Evolutionary conservation across 352 stramenopile genomes (phyloP).

Genomic region (Globisporangium polare): DNA sequence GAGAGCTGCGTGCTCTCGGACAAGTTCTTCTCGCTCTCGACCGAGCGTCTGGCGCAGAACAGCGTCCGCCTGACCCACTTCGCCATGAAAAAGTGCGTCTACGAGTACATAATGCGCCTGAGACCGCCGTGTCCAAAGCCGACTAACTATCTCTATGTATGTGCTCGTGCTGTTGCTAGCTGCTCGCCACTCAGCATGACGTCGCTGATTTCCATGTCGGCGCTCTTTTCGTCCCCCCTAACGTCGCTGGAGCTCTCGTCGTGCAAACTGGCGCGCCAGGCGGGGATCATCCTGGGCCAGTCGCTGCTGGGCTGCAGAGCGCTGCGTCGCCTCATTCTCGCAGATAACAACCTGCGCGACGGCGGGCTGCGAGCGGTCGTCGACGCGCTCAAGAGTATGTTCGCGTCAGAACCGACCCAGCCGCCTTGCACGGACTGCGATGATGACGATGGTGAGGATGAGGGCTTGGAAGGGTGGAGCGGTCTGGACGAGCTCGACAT

Average conservation of each 20-base stretch:
- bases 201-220: constrained; percentile 45
- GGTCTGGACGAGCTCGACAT: constrained; percentile 41
- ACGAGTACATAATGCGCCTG: neutral
- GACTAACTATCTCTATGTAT: neutral
- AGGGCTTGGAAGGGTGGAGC: neutral
- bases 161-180: constrained; percentile 10
- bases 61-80: constrained; percentile 23
- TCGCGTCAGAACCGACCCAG: neutral
- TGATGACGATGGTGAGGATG: neutral
- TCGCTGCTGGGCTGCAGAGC: constrained; percentile 32
- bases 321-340: constrained; percentile 32
- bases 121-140: neutral
- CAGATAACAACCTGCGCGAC: constrained; percentile 53
- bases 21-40: constrained; percentile 25
- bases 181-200: constrained; percentile 55
- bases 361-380: constrained; percentile 44
- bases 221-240: constrained; percentile 31
- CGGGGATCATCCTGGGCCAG: constrained; percentile 57
- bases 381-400: constrained; percentile 32
- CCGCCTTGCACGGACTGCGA: neutral
- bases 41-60: constrained; percentile 23
- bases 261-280: constrained; percentile 47
- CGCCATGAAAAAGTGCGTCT: constrained; percentile 23
- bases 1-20: constrained; percentile 42
- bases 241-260: constrained; percentile 43